These are phyloP conservation scores for Phytophthora rubi DNA, from an alignment of 352 stramenopile species.

Conservation along the genomic window DNA sequence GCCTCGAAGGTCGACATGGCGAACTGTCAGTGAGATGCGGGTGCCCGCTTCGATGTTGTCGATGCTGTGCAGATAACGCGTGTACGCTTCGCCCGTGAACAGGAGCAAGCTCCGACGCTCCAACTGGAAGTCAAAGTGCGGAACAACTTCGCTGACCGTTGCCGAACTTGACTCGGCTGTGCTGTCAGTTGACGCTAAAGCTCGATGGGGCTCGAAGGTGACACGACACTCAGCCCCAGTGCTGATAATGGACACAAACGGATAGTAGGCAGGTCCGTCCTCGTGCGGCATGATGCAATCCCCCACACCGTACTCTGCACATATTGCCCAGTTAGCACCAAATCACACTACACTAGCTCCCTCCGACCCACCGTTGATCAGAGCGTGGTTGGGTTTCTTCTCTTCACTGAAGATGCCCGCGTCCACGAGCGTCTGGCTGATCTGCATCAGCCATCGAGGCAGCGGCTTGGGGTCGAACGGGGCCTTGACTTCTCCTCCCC, in stretches of 20 bases:
- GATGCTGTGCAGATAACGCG: constrained; percentile 67
- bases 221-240: constrained; percentile 59
- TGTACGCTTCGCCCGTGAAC: constrained; percentile 68
- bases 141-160: background rate
- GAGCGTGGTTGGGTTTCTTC: constrained; percentile 61
- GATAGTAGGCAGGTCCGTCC: constrained; percentile 73
- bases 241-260: constrained; percentile 74
- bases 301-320: constrained; percentile 63
- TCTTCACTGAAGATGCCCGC: constrained; percentile 55
- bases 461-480: constrained; percentile 53
- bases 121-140: constrained; percentile 49
- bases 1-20: constrained; percentile 43
- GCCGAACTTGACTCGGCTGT: background rate
- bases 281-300: constrained; percentile 77
- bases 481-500: constrained; percentile 64
- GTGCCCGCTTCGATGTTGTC: constrained; percentile 52
- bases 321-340: background rate
- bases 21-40: constrained; percentile 67
- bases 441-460: constrained; percentile 61
- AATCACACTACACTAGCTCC: background rate
- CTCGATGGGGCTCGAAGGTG: constrained; percentile 66
- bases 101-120: constrained; percentile 60
- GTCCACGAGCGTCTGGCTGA: constrained; percentile 57
- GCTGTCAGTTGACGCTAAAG: constrained; percentile 9
- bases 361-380: constrained; percentile 67